Percentiles rank a stretch among this genome's conserved stretches.
Evolutionary conservation across 1,284 basidiomycete genomes (phyloP).

Genomic region (Spongiforma sp.): DNA sequence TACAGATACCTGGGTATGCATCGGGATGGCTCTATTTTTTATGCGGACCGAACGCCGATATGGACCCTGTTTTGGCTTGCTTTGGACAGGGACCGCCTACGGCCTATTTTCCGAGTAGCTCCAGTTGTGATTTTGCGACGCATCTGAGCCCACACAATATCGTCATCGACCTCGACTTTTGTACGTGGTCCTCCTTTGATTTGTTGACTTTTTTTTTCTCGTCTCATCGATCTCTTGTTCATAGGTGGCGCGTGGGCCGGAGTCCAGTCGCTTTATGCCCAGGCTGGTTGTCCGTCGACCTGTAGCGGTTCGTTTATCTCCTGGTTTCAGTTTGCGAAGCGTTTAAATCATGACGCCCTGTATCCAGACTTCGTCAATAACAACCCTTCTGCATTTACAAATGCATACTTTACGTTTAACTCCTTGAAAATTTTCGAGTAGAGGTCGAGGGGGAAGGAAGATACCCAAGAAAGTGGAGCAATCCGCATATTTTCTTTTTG

Average conservation of each 20-base stretch:
- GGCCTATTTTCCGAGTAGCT: slow-evolving; percentile 29
- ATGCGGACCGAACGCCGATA: too few species aligned
- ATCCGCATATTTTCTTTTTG: too few species aligned
- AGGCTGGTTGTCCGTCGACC: slow-evolving; percentile 40
- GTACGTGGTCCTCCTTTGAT: slow-evolving; percentile 13
- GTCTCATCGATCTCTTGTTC: too few species aligned
- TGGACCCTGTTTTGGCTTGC: not conserved
- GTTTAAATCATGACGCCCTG: not conserved
- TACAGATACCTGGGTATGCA: slow-evolving; percentile 31
- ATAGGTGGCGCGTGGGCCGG: slow-evolving; percentile 51
- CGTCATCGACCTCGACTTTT: slow-evolving; percentile 30
- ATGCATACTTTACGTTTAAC: slow-evolving; percentile 32
- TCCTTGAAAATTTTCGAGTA: too few species aligned
- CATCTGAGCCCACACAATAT: slow-evolving; percentile 29
- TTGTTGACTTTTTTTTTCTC: not conserved
- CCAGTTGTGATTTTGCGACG: slow-evolving; percentile 21
- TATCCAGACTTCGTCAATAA: slow-evolving; percentile 17
- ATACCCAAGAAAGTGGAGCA: too few species aligned
- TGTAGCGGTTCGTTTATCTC: slow-evolving; percentile 36
- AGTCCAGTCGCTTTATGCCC: slow-evolving; percentile 26
- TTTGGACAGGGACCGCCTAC: slow-evolving; percentile 19
- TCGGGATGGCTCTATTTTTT: too few species aligned
- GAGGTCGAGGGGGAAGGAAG: too few species aligned
- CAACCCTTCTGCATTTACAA: slow-evolving; percentile 17
- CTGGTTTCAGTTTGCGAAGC: not conserved